Evolutionary conservation across 1,139 yeast species (phyloP).

Genomic region (Debaryomyces fabryi): DNA sequence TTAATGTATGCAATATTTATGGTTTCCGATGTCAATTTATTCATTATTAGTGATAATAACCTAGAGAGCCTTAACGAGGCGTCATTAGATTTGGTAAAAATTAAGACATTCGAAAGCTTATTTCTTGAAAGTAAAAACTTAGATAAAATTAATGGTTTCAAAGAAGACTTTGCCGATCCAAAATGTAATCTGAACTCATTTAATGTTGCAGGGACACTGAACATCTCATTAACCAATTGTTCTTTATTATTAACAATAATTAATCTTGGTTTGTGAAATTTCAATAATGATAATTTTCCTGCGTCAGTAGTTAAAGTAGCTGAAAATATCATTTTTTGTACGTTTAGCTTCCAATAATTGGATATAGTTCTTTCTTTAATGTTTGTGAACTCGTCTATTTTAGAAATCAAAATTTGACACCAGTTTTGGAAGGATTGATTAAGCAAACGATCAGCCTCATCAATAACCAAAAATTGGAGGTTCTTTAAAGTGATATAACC

Average conservation of each 20-base stretch:
- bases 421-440: constrained; percentile 94
- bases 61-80: constrained; percentile 75
- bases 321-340: constrained; percentile 74
- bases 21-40: constrained; percentile 20
- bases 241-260: constrained; percentile 67
- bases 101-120: constrained; percentile 46
- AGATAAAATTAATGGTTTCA: constrained; percentile 74
- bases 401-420: constrained; percentile 68
- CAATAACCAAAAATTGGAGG: constrained; percentile 75
- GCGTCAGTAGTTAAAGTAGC: constrained; percentile 96
- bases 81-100: constrained; percentile 88
- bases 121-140: constrained; percentile 47
- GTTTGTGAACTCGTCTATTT: constrained; percentile 38
- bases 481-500: constrained; percentile 44
- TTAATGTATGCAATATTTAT: constrained; percentile 41
- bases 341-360: constrained; percentile 30
- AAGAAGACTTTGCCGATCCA: constrained; percentile 58
- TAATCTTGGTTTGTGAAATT: constrained; percentile 69
- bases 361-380: constrained; percentile 23
- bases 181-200: constrained; percentile 53
- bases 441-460: constrained; percentile 91
- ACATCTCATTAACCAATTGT: constrained; percentile 52
- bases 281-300: constrained; percentile 73
- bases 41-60: constrained; percentile 53
- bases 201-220: constrained; percentile 57